Conservation (phyloP, 345 rosid genomes). For the Zanthoxylum bungeanum region DNA sequence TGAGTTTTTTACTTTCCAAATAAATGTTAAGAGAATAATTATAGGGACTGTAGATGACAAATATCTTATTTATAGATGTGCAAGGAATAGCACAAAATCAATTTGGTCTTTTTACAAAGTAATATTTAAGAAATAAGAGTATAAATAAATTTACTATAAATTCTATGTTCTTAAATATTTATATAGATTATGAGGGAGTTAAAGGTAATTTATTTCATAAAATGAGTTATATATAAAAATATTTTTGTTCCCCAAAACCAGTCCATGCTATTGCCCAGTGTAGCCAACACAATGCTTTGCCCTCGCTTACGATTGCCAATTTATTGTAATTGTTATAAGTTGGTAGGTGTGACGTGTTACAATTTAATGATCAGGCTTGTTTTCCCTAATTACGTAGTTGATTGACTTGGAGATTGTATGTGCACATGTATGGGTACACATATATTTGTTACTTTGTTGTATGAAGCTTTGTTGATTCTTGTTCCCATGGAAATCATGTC, state of each 20-base stretch:
- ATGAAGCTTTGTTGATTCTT: background rate
- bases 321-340: background rate
- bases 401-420: background rate
- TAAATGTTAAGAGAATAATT: no score
- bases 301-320: background rate
- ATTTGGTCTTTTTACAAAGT: background rate
- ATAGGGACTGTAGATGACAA: background rate
- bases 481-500: background rate
- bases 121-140: background rate
- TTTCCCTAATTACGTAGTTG: no score
- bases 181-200: background rate
- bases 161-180: background rate
- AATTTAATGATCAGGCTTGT: background rate
- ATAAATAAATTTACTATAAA: no score
- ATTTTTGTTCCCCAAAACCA: background rate
- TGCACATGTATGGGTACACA: background rate
- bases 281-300: background rate
- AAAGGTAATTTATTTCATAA: background rate
- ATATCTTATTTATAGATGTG: background rate
- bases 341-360: background rate
- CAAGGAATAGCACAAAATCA: background rate
- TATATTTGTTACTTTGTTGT: background rate
- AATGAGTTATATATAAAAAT: no score
- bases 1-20: no score
- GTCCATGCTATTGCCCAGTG: no score